Evolutionary conservation across 108 stramenopile genomes (phyloP).

Genomic region (Bacterosira constricta): DNA sequence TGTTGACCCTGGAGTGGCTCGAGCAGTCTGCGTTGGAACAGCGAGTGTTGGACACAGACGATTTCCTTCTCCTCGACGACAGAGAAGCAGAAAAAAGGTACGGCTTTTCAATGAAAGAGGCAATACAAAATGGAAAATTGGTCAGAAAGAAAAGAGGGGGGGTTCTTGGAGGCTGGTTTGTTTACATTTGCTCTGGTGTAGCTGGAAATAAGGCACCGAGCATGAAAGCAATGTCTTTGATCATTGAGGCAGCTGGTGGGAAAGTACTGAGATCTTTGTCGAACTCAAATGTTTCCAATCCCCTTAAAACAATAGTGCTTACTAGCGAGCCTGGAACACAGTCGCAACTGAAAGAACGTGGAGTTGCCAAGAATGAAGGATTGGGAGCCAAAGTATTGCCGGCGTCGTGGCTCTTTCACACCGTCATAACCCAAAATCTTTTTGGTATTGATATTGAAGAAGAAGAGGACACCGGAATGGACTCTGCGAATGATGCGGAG

Average conservation of each 20-base stretch:
- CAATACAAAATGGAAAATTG: constrained; percentile 30
- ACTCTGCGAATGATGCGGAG: constrained; percentile 4
- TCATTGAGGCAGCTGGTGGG: constrained; percentile 58
- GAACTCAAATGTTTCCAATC: constrained; percentile 20
- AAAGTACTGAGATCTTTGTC: constrained; percentile 37
- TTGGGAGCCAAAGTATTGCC: constrained; percentile 36
- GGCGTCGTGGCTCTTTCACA: constrained; percentile 55
- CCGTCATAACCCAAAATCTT: constrained; percentile 44
- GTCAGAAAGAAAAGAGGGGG: constrained; percentile 24
- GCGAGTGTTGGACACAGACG: constrained; percentile 22
- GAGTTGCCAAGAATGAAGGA: constrained; percentile 13
- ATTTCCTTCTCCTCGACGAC: constrained; percentile 43
- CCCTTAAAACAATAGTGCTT: constrained; percentile 41
- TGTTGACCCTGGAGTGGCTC: constrained; percentile 55
- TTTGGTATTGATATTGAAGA: constrained; percentile 7
- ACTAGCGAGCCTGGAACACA: constrained; percentile 43
- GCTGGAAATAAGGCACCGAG: constrained; percentile 51
- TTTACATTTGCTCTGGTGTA: constrained; percentile 46
- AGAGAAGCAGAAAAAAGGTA: constrained; percentile 42
- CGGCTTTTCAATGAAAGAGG: constrained; percentile 40
- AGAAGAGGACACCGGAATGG: neutral
- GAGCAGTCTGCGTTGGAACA: constrained; percentile 36
- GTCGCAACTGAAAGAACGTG: constrained; percentile 33
- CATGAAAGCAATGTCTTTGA: constrained; percentile 30
- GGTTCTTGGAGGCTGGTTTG: constrained; percentile 39